Percentiles rank a stretch among this genome's conserved stretches.
These are phyloP conservation scores for Fusarium siculi DNA, from an alignment of 2,329 filamentous ascomycete species.

Conservation along the genomic window DNA sequence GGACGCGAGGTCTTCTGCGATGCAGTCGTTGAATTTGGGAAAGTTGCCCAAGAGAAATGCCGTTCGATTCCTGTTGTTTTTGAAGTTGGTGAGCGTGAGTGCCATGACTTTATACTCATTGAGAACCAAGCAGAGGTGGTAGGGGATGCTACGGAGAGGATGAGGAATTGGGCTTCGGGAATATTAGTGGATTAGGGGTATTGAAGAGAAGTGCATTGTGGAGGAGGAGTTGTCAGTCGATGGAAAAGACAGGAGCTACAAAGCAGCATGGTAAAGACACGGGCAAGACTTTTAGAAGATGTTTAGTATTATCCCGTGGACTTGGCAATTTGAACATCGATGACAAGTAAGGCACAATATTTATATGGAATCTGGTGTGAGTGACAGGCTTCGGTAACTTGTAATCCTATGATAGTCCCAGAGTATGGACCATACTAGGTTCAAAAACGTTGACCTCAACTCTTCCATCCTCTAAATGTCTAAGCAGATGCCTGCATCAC, in stretches of 20 bases:
- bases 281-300: too few species aligned
- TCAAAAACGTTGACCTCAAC: rapidly evolving
- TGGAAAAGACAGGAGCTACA: background rate
- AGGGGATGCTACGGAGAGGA: background rate
- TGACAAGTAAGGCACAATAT: too few species aligned
- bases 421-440: background rate
- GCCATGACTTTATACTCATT: background rate
- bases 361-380: too few species aligned
- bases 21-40: background rate
- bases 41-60: background rate
- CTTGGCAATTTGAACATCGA: too few species aligned
- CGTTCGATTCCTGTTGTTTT: background rate
- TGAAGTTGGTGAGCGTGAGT: background rate
- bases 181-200: background rate
- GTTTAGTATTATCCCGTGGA: too few species aligned
- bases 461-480: rapidly evolving
- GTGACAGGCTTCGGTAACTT: too few species aligned
- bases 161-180: background rate
- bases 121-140: background rate
- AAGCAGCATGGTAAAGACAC: background rate
- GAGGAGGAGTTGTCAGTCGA: background rate
- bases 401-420: too few species aligned
- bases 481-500: background rate
- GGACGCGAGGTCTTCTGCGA: background rate
- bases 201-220: background rate